Conservation (phyloP, 2,329 filamentous ascomycete genomes). For the Monosporascus sp. region DNA sequence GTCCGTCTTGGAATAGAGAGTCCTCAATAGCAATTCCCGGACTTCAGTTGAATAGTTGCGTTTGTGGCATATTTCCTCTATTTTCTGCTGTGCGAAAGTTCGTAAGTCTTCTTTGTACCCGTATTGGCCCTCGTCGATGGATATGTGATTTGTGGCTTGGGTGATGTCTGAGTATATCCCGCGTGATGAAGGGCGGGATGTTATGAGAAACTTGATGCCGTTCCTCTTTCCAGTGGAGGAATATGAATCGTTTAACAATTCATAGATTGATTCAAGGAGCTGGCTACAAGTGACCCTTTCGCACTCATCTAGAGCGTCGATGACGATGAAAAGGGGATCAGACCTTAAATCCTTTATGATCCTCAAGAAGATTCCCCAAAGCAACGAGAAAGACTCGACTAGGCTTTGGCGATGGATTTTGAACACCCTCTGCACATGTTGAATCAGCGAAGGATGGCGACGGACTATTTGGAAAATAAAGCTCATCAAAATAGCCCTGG, state of each 20-base stretch:
- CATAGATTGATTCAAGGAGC: conserved; percentile 20
- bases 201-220: conserved; percentile 29
- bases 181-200: conserved; percentile 22
- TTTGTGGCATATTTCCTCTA: conserved; percentile 25
- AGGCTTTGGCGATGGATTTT: conserved; percentile 27
- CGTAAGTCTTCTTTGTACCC: conserved; percentile 25
- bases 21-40: conserved; percentile 22
- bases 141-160: conserved; percentile 8
- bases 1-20: conserved; percentile 27
- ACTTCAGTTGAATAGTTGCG: conserved; percentile 18
- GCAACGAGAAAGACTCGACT: conserved; percentile 26
- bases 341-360: conserved; percentile 25
- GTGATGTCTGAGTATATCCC: no score
- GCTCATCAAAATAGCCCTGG: conserved; percentile 28
- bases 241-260: conserved; percentile 11
- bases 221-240: conserved; percentile 7
- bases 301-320: conserved; percentile 36
- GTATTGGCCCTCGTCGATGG: conserved; percentile 15
- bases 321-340: conserved; percentile 25
- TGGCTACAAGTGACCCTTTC: conserved; percentile 20
- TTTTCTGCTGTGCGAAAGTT: conserved; percentile 25
- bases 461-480: conserved; percentile 31
- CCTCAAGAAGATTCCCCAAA: conserved; percentile 30
- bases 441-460: conserved; percentile 26
- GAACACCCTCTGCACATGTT: conserved; percentile 24